These are phyloP conservation scores for Colletotrichum sp. DNA, from an alignment of 2,329 filamentous ascomycete species.

Conservation along the genomic window DNA sequence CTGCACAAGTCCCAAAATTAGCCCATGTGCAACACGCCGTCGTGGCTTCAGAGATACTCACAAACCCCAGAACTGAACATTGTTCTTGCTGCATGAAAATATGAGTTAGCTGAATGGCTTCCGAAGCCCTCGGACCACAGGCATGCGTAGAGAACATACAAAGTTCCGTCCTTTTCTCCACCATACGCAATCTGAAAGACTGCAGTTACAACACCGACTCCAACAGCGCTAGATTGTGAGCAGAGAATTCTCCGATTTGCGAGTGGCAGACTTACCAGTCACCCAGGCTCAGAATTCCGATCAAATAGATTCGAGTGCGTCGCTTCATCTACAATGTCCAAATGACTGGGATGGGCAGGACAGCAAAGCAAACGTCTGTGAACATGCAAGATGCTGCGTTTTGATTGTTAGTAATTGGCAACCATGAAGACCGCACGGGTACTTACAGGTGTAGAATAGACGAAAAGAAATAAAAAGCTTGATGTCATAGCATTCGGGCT, in stretches of 20 bases:
- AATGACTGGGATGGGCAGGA: constrained; percentile 45
- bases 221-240: constrained; percentile 36
- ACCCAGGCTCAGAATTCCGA: constrained; percentile 25
- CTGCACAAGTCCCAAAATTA: neutral
- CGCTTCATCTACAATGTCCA: constrained; percentile 42
- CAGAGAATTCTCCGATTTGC: constrained; percentile 21
- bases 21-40: neutral
- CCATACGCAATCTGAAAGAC: constrained; percentile 33
- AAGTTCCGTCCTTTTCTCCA: neutral
- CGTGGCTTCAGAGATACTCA: neutral
- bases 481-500: neutral
- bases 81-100: neutral
- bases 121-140: accelerated
- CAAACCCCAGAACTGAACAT: neutral
- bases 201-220: constrained; percentile 42
- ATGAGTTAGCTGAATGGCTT: accelerated
- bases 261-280: constrained; percentile 31
- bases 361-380: constrained; percentile 45
- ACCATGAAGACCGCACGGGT: no score
- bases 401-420: neutral
- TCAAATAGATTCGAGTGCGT: constrained; percentile 40
- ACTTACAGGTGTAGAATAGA: neutral
- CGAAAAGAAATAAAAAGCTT: neutral
- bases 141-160: neutral
- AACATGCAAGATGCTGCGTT: constrained; percentile 41